A percentile compares a stretch with the other conserved stretches of the same genome.
Conservation (phyloP, 1,284 basidiomycete species). For the Pseudomicrostroma phylloplanum region DNA sequence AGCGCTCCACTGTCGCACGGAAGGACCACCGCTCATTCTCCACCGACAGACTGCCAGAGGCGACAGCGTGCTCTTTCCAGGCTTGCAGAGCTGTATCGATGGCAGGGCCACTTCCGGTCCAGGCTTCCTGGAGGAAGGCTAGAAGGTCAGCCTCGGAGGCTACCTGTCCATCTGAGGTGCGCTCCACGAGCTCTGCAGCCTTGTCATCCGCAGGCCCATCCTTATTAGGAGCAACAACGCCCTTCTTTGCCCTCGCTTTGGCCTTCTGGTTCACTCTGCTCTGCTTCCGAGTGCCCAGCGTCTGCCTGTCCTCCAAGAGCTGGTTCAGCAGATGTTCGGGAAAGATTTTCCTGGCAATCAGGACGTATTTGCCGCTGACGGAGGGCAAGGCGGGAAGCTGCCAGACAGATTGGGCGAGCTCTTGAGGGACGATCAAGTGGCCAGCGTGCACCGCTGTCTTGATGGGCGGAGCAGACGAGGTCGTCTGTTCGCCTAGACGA, state of each 20-base stretch:
- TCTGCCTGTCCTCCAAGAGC: not conserved
- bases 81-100: constrained; percentile 1
- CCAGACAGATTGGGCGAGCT: not conserved
- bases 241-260: not conserved
- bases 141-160: constrained; percentile 1
- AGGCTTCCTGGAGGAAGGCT: not conserved
- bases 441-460: not conserved
- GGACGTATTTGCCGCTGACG: not conserved
- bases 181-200: not conserved
- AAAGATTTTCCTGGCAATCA: not conserved
- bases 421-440: not conserved
- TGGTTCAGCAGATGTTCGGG: not conserved
- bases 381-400: not conserved
- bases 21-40: constrained; percentile 16
- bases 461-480: not conserved
- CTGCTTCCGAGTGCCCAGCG: not conserved
- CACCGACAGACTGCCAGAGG: not conserved
- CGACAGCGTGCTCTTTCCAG: not conserved
- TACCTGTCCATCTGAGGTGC: constrained; percentile 2
- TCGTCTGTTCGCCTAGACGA: not conserved
- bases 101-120: not conserved
- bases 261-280: not conserved
- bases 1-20: constrained; percentile 34
- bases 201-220: not conserved
- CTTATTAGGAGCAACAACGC: not conserved